Evolutionary conservation across 129 eudicot genomes (phyloP), one percentile per base, ranked within the genome.

Genomic region (Saposhnikovia divaricata): DNA sequence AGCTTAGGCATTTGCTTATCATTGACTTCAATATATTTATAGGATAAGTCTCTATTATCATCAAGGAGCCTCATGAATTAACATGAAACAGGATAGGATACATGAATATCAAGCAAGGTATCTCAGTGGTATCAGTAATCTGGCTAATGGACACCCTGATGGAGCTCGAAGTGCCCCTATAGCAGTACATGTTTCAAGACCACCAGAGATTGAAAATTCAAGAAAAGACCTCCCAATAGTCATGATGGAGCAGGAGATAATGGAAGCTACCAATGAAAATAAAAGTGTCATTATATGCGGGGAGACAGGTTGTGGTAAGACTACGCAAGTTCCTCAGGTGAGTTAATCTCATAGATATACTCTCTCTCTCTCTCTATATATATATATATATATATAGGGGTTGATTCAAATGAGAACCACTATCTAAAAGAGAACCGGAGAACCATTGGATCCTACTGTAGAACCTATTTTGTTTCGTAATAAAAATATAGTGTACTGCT

Each of bases 251-350:
- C 99, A 92, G 85, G 99, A 96, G 92, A 90, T 96, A 78, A 96
- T 96, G 99, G 99, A 96, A 90, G 96, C 99, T 73, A 96, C 92
- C 84, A 86, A 88, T 81, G 91, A 96, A 47, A 87, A 92, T 83
- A 84, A 65, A 31, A 84, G 89, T 85, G 93, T 95, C 19, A 90
- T 95, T 68, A 89, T 95, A 82, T 89, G 96, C 81, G 99, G 99
- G 81, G 98, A 90, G 86, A 96, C 99, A 55, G 99, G 99, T 55
- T 96, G 96, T 80, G 99, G 99, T 77, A 96, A 92, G 78, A 96
- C 99, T n/a, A 92, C 99, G 34, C 99, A 96, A 89, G 96, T 96
- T 79, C 99, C 99, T 19, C 99, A 95, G 97, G 99, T 34, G 37
- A 34, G 37, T 34, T 34, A 34, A 34, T 34, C 37, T 34, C 37